Base-by-base conservation (phyloP, 306 rosid species). In the Vicia faba region DNA sequence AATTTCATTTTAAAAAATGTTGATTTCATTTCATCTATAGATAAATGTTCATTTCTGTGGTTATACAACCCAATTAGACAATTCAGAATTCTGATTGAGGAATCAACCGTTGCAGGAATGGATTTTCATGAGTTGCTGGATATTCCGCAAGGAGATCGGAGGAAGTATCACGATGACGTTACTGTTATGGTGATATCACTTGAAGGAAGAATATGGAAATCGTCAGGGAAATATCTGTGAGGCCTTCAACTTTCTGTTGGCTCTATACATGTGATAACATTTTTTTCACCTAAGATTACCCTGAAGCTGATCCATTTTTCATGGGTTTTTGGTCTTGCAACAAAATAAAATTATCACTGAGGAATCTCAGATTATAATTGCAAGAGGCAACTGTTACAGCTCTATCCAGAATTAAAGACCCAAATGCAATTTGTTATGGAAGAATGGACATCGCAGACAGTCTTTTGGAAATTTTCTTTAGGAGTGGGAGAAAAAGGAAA, bases 151-250 rank as follows among this genome's bases (percentile, higher is more conserved):
- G 99, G 99, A 58, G 99, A 85, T 51, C 67, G 99, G 75, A 81
- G 99, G 82, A 95, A 88, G 84, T 95, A 95, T 80, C 99, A 95
- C 48, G 99, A 95, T 50, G 99, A 95, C 61, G 99, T 95, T 35
- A 95, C 99, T 11, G 99, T 95, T 20, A 95, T 95, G 99, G 83
- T 95, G 75, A 75, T 95, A 78, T 95, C 99, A 25, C 99, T 95
- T 20, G 99, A 95, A 87, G 99, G 99, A 80, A 88, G 99, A 82
- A 95, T 95, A 65, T 95, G 99, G 99, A 95, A 95, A 84, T 92
- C 98, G 12, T 87, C 98, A 3, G 98, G 98, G 45, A 92, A 84
- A 82, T 87, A 92, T 83, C 91, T 81, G 18, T 89, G 86, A 89
- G 73, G 46, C 60, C 66, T 66, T 68, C 61, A 62, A 39, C 68